Percentiles rank a stretch among this genome's conserved stretches.
phyloP scores from a whole-genome alignment of 2,329 filamentous ascomycete species.

The Fusarium sp. region DNA sequence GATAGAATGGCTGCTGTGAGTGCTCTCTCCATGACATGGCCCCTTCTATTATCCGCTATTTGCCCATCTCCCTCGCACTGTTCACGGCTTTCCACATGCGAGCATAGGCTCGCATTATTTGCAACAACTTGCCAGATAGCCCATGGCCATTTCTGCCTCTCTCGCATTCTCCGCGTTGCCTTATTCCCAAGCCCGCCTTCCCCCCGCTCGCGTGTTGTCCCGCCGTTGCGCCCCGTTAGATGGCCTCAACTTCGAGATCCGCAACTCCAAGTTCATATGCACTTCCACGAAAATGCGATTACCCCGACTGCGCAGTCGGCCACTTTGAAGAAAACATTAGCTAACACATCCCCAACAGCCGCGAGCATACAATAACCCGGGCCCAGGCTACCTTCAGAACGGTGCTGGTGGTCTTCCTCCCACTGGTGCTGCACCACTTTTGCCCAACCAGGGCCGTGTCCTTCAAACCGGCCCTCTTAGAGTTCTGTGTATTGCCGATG shows the following conservation, averaged over 20 bases:
- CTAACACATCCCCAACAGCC: conserved; percentile 47
- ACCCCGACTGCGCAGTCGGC: not conserved
- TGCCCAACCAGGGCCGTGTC: conserved; percentile 73
- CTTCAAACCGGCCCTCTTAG: conserved; percentile 72
- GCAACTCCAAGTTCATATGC: conserved; percentile 20
- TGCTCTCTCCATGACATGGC: conserved; percentile 36
- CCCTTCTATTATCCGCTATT: conserved; percentile 26
- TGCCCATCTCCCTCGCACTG: conserved; percentile 13
- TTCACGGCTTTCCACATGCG: not conserved
- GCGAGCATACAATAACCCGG: conserved; percentile 59
- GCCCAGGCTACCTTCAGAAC: conserved; percentile 71
- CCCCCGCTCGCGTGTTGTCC: conserved; percentile 37
- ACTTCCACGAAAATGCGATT: not conserved
- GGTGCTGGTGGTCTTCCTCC: conserved; percentile 63
- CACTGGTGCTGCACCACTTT: conserved; percentile 69
- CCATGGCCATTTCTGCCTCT: not conserved
- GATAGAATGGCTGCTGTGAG: conserved; percentile 57
- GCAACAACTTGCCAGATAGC: not conserved
- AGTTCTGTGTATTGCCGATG: conserved; percentile 76
- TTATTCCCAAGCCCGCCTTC: conserved; percentile 3
- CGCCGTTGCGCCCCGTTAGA: conserved; percentile 34
- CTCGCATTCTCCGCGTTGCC: not conserved
- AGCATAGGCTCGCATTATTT: conserved; percentile 6
- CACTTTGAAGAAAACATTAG: not conserved
- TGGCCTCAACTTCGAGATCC: conserved; percentile 25